Base-by-base conservation (phyloP, 1,284 basidiomycete genomes). In the Cerrena zonata region DNA sequence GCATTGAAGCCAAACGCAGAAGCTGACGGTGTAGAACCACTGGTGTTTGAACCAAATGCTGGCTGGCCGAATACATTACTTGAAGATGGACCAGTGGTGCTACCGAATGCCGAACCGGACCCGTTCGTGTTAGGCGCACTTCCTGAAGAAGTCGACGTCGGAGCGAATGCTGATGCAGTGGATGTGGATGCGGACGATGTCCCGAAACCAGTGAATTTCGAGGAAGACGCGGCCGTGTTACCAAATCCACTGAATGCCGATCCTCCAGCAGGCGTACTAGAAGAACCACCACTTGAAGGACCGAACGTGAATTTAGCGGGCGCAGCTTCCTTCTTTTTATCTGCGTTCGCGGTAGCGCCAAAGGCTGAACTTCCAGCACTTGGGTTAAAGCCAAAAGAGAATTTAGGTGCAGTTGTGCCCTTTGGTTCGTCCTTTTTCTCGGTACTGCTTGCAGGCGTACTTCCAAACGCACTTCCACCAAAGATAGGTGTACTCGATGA, bases 61-160 rank as follows among this genome's bases (percentile, higher is more conserved):
- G 30, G 30, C 7, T 34, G 7, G 30, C 30, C 30, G 15, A 34
- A 34, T 15, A 34, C 30, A 34, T 34, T 34, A 34, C 30, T 34
- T n/a, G n/a, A n/a, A 7, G 30, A 34, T 15, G 30, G 30, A 34
- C 7, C 30, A 7, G 30, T 34, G 30, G 7, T 34, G 21, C 34
- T 23, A 23, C 49, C 49, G 41, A 51, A 51, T 19, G 48, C 34
- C 13, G 52, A 47, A 5, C 47, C 51, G 22, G 47, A 49, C 43
- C 40, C 30, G 23, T 45, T 27, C n/a, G 49, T 37, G 26, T 40
- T 51, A 59, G 50, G 45, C 61, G 65, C 21, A 56, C 44, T 15
- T 39, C 38, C 38, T n/a, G 30, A 34, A 7, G 38, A 25, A 5
- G 47, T 24, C 5, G 38, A 26, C 7, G 37, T 23, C 24, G 13